Evolutionary conservation across 306 rosid species (phyloP).

Genomic region (Medicago arabica): DNA sequence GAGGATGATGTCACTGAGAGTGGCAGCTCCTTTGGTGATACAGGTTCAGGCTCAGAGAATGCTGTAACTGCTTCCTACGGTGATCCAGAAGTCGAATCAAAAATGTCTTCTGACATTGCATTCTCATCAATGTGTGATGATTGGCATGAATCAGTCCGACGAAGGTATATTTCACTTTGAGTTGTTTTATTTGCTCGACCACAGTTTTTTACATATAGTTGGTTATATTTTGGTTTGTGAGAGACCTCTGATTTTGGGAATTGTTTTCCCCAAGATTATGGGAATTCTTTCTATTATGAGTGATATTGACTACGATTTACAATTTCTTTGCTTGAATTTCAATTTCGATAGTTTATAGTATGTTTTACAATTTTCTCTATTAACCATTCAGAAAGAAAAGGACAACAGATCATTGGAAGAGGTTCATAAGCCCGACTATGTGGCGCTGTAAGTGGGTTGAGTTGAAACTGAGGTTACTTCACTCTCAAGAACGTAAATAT

Average conservation of each 20-base stretch:
- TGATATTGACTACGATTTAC: neutral
- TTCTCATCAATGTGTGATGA: slow-evolving; percentile 49
- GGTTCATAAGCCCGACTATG: slow-evolving; percentile 63
- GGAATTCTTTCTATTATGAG: no score
- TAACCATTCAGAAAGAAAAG: slow-evolving; percentile 63
- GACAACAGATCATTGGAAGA: slow-evolving; percentile 73
- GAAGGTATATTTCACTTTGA: slow-evolving; percentile 56
- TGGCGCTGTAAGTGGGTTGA: slow-evolving; percentile 91
- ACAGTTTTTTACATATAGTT: no score
- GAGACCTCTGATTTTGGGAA: no score
- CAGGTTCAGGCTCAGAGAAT: slow-evolving; percentile 58
- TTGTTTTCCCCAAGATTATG: no score
- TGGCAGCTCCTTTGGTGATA: slow-evolving; percentile 32
- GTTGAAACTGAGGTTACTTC: slow-evolving; percentile 64
- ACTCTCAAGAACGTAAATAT: slow-evolving; percentile 61
- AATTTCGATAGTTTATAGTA: slow-evolving; percentile 2
- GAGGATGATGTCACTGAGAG: slow-evolving; percentile 57
- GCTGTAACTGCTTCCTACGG: slow-evolving; percentile 43
- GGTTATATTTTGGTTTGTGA: no score
- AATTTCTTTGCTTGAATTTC: slow-evolving; percentile 1
- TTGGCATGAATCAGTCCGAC: slow-evolving; percentile 40
- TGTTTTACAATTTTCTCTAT: slow-evolving; percentile 29
- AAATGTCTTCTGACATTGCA: slow-evolving; percentile 29
- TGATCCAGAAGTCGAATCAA: slow-evolving; percentile 71
- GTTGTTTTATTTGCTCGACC: neutral